Evolutionary conservation across 2,329 filamentous ascomycete genomes (phyloP).

Genomic region (Alternaria triticimaculans): DNA sequence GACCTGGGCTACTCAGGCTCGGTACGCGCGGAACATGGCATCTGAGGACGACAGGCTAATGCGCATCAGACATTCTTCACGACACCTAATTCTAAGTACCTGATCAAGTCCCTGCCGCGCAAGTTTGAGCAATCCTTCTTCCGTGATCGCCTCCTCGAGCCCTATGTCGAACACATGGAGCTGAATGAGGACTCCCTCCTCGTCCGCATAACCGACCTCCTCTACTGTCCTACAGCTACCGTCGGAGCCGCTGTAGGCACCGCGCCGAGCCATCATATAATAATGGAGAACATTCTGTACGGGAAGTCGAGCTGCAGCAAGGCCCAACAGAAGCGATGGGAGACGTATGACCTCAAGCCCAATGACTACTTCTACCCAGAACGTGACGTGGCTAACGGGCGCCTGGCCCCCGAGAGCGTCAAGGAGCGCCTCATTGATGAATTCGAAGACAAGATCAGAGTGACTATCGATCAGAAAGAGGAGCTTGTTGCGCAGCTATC

Average conservation of each 20-base stretch:
- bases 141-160: conserved; percentile 67
- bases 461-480: conserved; percentile 63
- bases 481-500: conserved; percentile 63
- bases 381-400: conserved; percentile 70
- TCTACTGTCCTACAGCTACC: conserved; percentile 62
- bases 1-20: conserved; percentile 78
- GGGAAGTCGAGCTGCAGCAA: conserved; percentile 59
- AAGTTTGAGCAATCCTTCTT: conserved; percentile 76
- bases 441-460: conserved; percentile 69
- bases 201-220: conserved; percentile 74
- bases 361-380: conserved; percentile 78
- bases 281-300: conserved; percentile 78
- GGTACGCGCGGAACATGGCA: conserved; percentile 43
- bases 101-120: conserved; percentile 74
- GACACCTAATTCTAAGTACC: conserved; percentile 69
- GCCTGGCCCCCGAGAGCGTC: conserved; percentile 68
- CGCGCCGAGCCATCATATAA: conserved; percentile 73
- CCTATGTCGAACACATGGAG: conserved; percentile 70
- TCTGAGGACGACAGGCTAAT: conserved; percentile 10
- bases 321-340: conserved; percentile 61
- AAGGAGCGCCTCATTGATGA: conserved; percentile 71
- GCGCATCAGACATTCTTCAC: conserved; percentile 68
- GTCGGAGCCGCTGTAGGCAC: conserved; percentile 66
- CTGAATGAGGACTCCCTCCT: conserved; percentile 66
- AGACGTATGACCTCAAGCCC: conserved; percentile 77